phyloP scores from a whole-genome alignment of 1,284 basidiomycete genomes.

The Ustilago cynodontis region DNA sequence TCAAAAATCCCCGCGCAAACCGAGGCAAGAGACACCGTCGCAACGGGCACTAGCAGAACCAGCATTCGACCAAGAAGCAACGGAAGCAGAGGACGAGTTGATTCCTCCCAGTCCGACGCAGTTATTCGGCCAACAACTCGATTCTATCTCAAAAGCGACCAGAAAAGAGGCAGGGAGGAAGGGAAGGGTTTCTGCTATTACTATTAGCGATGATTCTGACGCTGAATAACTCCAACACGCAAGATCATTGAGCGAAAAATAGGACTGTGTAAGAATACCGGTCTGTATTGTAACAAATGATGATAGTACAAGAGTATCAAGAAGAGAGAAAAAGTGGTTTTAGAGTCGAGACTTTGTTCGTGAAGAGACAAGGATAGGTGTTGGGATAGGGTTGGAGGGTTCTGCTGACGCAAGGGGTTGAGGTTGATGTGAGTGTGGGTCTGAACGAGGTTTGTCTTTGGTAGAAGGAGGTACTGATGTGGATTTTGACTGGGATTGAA shows the following conservation, averaged over 20 bases:
- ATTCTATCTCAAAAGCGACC: too few relatives aligned
- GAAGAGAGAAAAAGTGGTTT: background rate
- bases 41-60: constrained; percentile 13
- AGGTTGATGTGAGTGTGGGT: background rate
- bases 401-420: background rate
- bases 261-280: background rate
- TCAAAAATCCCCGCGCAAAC: constrained; percentile 26
- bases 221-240: background rate
- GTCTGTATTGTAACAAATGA: background rate
- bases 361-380: constrained; percentile 1
- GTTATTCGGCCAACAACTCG: background rate
- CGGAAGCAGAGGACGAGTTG: too few relatives aligned
- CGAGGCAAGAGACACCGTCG: background rate
- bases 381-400: background rate
- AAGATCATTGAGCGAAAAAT: too few relatives aligned
- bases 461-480: background rate
- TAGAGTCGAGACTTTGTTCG: constrained; percentile 20
- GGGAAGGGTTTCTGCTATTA: constrained; percentile 25
- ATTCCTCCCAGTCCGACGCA: background rate
- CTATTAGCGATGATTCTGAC: constrained; percentile 17
- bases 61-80: background rate
- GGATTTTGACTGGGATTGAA: background rate
- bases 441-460: background rate
- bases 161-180: background rate
- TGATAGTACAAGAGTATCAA: background rate